Evolutionary conservation across 2,329 filamentous ascomycete species (phyloP), one percentile per base, ranked within the genome.

Genomic region (Eurotiales sp.): DNA sequence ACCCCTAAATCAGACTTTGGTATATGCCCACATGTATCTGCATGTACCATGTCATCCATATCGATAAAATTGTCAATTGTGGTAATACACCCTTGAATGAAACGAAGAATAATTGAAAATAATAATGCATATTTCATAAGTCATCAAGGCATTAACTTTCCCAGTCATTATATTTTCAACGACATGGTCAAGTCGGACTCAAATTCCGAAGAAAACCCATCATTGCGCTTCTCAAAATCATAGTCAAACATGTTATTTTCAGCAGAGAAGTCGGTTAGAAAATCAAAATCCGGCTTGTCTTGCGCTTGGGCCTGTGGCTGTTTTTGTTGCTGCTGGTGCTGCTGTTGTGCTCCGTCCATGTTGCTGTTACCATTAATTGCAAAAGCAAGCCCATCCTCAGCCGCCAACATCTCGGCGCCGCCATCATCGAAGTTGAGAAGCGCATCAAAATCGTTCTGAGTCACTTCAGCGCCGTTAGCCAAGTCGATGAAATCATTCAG

Each of bases 371-470:
- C 14, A 22, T 27, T 43, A 12, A 19, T n/a, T 19, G 14, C 27
- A 22, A 27, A 27, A 2, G 22, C 10, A 37, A 19, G 21, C 7
- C 44, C 42, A 10, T 64, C 59, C 7, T 72, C 66, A 6, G 64
- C 61, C 0, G 61, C 53, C 36, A 72, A 68, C 25, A 70, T 57
- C 15, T 72, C 69, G 15, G 59, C 64, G 1, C 61, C 60, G 1
- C 64, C 64, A 43, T 74, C 72, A 37, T 76, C 73, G 45, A 75
- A 71, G 51, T 75, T 74, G 56, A 76, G 72, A 49, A 75, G 55
- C 0, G 71, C 70, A 50, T 76, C 73, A 23, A 76, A 72, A 50
- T 75, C 72, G 46, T 73, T 72, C 49, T 73, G 69, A 2, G 67
- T 73, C 19, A 72, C 70, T 51, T 74, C 71, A 5, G 68, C 70